Percentiles rank a stretch among this genome's conserved stretches.
Evolutionary conservation across 441 rosid genomes (phyloP).

Genomic region (Brassica hybrid): DNA sequence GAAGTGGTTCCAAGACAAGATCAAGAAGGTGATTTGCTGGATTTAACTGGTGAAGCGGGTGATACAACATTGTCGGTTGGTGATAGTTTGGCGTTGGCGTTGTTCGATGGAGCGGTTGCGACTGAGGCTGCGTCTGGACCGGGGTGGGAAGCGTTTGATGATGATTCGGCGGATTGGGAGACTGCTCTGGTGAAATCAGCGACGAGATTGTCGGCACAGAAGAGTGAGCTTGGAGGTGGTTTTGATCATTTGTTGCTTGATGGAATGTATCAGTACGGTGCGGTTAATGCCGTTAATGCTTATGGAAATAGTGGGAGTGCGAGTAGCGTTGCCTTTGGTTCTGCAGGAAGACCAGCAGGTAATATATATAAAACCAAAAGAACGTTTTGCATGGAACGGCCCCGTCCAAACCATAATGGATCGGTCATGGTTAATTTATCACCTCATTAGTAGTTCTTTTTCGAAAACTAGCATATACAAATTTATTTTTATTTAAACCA

Average conservation of each 20-base stretch:
- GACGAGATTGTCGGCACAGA: slow-evolving; percentile 48
- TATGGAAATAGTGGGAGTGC: slow-evolving; percentile 47
- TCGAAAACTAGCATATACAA: too few species aligned
- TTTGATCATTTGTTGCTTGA: slow-evolving; percentile 48
- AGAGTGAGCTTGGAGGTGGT: slow-evolving; percentile 45
- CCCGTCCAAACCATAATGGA: too few species aligned
- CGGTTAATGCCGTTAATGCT: slow-evolving; percentile 30
- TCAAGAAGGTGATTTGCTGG: slow-evolving; percentile 57
- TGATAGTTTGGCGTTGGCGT: slow-evolving; percentile 57
- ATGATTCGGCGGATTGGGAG: slow-evolving; percentile 68
- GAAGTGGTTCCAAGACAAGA: slow-evolving; percentile 34
- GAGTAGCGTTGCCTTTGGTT: slow-evolving; percentile 51
- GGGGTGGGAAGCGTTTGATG: slow-evolving; percentile 65
- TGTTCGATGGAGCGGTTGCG: slow-evolving; percentile 53
- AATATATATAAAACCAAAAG: not conserved
- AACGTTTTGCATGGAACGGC: too few species aligned
- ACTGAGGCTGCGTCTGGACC: slow-evolving; percentile 28
- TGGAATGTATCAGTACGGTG: slow-evolving; percentile 53
- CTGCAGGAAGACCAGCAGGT: slow-evolving; percentile 48
- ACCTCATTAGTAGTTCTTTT: too few species aligned
- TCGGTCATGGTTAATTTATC: too few species aligned
- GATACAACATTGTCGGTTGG: slow-evolving; percentile 48
- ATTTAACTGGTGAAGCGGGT: slow-evolving; percentile 54
- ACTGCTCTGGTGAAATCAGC: slow-evolving; percentile 63
- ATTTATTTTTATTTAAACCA: too few species aligned